Evolutionary conservation across 164 flowering plant species (phyloP), one percentile per base, ranked within the genome.

Genomic region (Sextonia rubra): DNA sequence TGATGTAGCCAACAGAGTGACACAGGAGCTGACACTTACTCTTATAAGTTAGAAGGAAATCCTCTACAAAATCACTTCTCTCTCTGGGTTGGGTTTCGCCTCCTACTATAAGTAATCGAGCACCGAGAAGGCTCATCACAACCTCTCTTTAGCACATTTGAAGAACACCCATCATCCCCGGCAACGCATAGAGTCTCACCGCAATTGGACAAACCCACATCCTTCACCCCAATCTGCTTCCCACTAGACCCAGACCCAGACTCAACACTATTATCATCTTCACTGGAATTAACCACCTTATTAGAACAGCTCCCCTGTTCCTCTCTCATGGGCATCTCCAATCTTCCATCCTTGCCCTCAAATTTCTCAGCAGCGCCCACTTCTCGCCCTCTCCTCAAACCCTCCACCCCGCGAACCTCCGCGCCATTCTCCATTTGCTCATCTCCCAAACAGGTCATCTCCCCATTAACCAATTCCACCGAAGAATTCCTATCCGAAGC

Each of bases 291-390:
- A 56, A 58, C 12, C 58, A 69, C 62, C 71, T 75, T 77, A 73
- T 69, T 79, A 2, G 80, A 84, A 82, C 77, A 83, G 66, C 83
- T 86, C 8, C 71, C 81, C 60, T 78, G 82, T 65, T 77, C 81
- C 71, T 83, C 83, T 70, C 76, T 79, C 75, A 69, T n/a, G 11
- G 58, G 64, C 48, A 48, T 25, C 4, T 49, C 77, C 24, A 67
- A 49, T 62, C 52, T 74, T 65, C 37, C 58, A 56, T 65, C 77
- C 3, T 49, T 71, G 68, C 18, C 18, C 72, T 55, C 44, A 23
- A 60, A 18, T 3, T 60, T 76, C 23, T 73, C 71, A 71, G 37
- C 66, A 24, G 37, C 64, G 37, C 15, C 24, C 20, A 3, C 60
- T 61, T 55, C 67, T 30, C 30, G 44, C n/a, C 65, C 69, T 20